Base-by-base conservation (phyloP, 1,284 basidiomycete genomes). In the Apiotrichum akiyoshidainum region DNA sequence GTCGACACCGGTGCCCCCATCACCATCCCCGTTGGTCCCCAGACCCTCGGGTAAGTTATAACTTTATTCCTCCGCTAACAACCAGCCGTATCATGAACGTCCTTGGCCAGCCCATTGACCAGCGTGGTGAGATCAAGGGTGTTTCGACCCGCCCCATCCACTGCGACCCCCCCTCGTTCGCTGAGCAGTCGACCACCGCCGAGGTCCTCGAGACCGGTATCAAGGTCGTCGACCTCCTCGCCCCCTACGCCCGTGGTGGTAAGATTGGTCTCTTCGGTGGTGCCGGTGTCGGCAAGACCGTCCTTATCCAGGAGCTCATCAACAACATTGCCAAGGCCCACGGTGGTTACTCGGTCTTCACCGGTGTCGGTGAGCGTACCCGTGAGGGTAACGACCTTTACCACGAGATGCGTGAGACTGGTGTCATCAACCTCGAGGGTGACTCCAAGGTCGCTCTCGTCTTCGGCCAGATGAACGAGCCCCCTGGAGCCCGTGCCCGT, bases 381-480 rank as follows among this genome's bases (percentile, higher is more conserved):
- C 95, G 95, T 85, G 95, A 99, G 87, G 95, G 95, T 83, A 99
- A 99, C 85, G 95, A 99, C 84, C 83, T 99, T 73, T 99, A 99
- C 85, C 94, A 97, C 82, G 95, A 99, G 83, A 98, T 99, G 94
- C 96, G 96, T 81, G 93, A 98, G 82, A 97, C 94, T 63, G 95
- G 95, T 87, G 95, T 99, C 85, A 99, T 99, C 86, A 95, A 98
- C 82, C 86, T 94, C 72, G 86, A 96, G 75, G 93, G 93, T 80
- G 92, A 95, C 80, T 98, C 95, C 80, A 98, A 99, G 86, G 95
- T 97, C 81, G 94, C 95, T 73, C 88, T 99, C 68, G 95, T 99
- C 72, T 99, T 99, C 85, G 95, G 95, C 84, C 95, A 99, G 84
- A 99, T 99, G 95, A 99, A 99, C 84, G 95, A 99, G 84, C 95